These are phyloP conservation scores for Aspergillus aculeatinus DNA, from an alignment of 2,329 filamentous ascomycete species.

Conservation along the genomic window DNA sequence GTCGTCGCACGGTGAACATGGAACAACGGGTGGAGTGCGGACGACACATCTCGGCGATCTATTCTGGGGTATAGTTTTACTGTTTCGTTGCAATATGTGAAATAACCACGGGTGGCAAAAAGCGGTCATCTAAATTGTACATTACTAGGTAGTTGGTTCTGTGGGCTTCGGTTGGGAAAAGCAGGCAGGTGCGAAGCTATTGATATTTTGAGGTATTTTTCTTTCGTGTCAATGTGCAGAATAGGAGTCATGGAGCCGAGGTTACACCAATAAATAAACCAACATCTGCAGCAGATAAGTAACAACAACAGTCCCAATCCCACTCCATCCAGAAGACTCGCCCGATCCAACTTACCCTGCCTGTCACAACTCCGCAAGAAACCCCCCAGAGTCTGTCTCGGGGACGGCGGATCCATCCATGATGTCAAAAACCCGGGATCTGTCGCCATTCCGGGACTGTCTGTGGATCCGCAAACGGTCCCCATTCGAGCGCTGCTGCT, in stretches of 20 bases:
- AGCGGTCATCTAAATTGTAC: slow-evolving; percentile 4
- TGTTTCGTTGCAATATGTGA: slow-evolving; percentile 18
- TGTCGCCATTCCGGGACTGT: not conserved
- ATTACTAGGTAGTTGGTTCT: not conserved
- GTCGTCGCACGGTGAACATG: slow-evolving; percentile 68
- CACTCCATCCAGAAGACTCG: not conserved
- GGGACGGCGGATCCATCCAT: not conserved
- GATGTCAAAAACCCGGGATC: slow-evolving; percentile 5
- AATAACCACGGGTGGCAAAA: not conserved
- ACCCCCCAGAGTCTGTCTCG: not conserved
- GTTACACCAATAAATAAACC: not conserved
- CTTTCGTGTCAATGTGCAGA: too few relatives aligned
- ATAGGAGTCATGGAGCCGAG: not conserved
- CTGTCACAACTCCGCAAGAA: not conserved
- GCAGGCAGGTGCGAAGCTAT: not conserved
- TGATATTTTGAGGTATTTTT: not conserved
- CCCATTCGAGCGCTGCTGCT: not conserved
- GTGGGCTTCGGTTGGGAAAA: not conserved
- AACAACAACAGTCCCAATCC: too few relatives aligned
- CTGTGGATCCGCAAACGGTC: slow-evolving; percentile 5
- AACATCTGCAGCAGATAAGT: not conserved
- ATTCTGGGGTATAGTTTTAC: slow-evolving; percentile 59
- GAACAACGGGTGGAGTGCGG: slow-evolving; percentile 91
- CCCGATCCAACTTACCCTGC: not conserved
- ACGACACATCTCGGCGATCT: slow-evolving; percentile 76